Conservation (phyloP, 495 filamentous ascomycete species). For the Penicillium cataractarum region DNA sequence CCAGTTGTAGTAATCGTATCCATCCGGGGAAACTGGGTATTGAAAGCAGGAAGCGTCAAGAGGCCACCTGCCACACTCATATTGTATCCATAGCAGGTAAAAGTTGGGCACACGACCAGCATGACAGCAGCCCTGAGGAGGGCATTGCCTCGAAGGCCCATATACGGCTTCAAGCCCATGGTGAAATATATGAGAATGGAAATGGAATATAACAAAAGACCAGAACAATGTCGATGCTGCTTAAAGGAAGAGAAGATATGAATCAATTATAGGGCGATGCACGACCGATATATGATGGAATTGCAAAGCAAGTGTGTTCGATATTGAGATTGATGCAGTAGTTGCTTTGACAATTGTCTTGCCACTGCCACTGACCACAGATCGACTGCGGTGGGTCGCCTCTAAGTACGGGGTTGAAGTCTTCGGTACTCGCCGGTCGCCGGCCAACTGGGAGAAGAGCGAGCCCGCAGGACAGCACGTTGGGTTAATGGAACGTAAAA, state of each 20-base stretch:
- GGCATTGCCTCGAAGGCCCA: slow-evolving; percentile 41
- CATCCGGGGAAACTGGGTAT: slow-evolving; percentile 53
- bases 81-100: slow-evolving; percentile 57
- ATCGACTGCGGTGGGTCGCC: slow-evolving; percentile 9
- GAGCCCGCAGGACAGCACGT: not conserved
- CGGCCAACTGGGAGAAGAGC: not conserved
- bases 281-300: slow-evolving; percentile 1
- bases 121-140: slow-evolving; percentile 40
- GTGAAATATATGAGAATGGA: not conserved
- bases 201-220: slow-evolving; percentile 2
- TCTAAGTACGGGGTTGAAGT: slow-evolving; percentile 8
- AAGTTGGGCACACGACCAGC: slow-evolving; percentile 49
- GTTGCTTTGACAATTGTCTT: not conserved
- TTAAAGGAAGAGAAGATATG: not conserved
- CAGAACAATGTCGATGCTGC: slow-evolving; percentile 2
- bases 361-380: not conserved
- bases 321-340: not conserved
- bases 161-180: slow-evolving; percentile 33
- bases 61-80: slow-evolving; percentile 50
- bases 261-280: not conserved
- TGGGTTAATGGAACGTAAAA: not conserved
- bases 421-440: slow-evolving; percentile 8
- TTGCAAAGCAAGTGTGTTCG: not conserved
- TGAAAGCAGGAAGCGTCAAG: slow-evolving; percentile 45
- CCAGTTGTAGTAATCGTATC: slow-evolving; percentile 51